Percentiles rank a stretch among this genome's conserved stretches.
Evolutionary conservation across 2,329 filamentous ascomycete genomes (phyloP).

Genomic region (Sarocladium strictum): DNA sequence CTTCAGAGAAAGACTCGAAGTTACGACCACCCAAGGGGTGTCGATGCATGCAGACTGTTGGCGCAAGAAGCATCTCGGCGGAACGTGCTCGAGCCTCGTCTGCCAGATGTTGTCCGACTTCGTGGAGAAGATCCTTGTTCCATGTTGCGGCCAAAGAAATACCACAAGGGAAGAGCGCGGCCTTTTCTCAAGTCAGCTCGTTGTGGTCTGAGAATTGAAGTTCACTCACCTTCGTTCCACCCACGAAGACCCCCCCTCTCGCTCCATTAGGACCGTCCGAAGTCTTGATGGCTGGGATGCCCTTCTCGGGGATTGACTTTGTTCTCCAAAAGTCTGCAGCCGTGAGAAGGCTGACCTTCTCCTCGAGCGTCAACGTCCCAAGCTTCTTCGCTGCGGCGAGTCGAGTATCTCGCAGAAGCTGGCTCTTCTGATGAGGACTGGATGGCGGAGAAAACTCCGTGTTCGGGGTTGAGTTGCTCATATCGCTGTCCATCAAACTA

Average conservation of each 20-base stretch:
- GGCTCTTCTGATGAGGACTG: slow-evolving; percentile 34
- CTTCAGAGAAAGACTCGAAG: slow-evolving; percentile 83
- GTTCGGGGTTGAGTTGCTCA: slow-evolving; percentile 36
- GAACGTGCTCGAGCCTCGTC: slow-evolving; percentile 68
- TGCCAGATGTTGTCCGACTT: slow-evolving; percentile 66
- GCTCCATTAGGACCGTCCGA: slow-evolving; percentile 67
- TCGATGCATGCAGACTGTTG: slow-evolving; percentile 76
- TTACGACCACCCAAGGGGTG: slow-evolving; percentile 79
- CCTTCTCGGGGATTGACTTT: slow-evolving; percentile 54
- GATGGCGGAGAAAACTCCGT: slow-evolving; percentile 42
- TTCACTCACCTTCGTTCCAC: slow-evolving; percentile 50
- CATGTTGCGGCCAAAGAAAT: slow-evolving; percentile 75
- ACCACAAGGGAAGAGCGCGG: slow-evolving; percentile 73
- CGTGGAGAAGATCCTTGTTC: slow-evolving; percentile 63
- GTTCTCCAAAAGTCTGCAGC: slow-evolving; percentile 68
- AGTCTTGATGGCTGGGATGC: slow-evolving; percentile 59
- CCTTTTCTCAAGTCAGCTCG: slow-evolving; percentile 34
- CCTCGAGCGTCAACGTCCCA: slow-evolving; percentile 45
- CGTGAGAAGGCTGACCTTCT: slow-evolving; percentile 56
- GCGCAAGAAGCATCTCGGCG: slow-evolving; percentile 67
- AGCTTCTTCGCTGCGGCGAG: slow-evolving; percentile 42
- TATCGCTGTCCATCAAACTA: slow-evolving; percentile 21
- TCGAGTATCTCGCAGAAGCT: slow-evolving; percentile 31
- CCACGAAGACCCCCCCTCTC: slow-evolving; percentile 62
- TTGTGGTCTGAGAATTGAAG: neutral